These are phyloP conservation scores for Kodamaea suecica DNA, from an alignment of 1,139 yeast genomes.

Conservation along the genomic window DNA sequence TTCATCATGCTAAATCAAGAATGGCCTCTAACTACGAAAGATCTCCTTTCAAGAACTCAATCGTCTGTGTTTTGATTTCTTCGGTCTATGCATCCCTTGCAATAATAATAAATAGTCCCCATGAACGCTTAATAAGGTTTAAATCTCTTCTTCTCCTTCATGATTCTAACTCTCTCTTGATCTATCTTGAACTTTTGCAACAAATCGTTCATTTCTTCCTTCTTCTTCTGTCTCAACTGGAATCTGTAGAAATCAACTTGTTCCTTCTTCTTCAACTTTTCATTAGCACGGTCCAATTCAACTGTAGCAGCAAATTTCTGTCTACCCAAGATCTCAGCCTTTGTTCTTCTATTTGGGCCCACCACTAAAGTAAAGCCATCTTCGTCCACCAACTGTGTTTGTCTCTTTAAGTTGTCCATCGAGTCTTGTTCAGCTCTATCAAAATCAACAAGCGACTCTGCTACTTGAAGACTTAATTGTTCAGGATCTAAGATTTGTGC, in stretches of 20 bases:
- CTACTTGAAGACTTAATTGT: slow-evolving; percentile 48
- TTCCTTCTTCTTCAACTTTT: slow-evolving; percentile 70
- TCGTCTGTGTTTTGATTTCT: too few relatives aligned
- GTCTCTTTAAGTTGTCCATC: slow-evolving; percentile 52
- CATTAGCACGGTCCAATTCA: slow-evolving; percentile 41
- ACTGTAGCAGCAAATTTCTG: slow-evolving; percentile 46
- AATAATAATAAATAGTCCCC: too few relatives aligned
- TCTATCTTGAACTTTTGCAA: slow-evolving; percentile 82
- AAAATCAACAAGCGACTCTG: slow-evolving; percentile 62
- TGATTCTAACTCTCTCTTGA: slow-evolving; percentile 74
- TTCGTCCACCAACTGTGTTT: slow-evolving; percentile 71
- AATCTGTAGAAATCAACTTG: slow-evolving; percentile 92
- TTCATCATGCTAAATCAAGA: too few relatives aligned
- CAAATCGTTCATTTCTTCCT: slow-evolving; percentile 86
- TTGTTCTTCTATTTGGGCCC: slow-evolving; percentile 79
- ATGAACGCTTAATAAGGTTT: slow-evolving; percentile 78
- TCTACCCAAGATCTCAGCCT: slow-evolving; percentile 60
- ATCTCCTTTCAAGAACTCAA: too few relatives aligned
- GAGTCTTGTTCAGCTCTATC: slow-evolving; percentile 69
- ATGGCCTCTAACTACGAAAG: too few relatives aligned
- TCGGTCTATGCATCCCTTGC: too few relatives aligned
- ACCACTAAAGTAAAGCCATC: slow-evolving; percentile 93
- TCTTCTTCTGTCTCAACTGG: slow-evolving; percentile 92
- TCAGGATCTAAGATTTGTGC: slow-evolving; percentile 43
- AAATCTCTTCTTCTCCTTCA: slow-evolving; percentile 80